Base-by-base conservation (phyloP, 2,329 filamentous ascomycete genomes). In the Colletotrichum musae region DNA sequence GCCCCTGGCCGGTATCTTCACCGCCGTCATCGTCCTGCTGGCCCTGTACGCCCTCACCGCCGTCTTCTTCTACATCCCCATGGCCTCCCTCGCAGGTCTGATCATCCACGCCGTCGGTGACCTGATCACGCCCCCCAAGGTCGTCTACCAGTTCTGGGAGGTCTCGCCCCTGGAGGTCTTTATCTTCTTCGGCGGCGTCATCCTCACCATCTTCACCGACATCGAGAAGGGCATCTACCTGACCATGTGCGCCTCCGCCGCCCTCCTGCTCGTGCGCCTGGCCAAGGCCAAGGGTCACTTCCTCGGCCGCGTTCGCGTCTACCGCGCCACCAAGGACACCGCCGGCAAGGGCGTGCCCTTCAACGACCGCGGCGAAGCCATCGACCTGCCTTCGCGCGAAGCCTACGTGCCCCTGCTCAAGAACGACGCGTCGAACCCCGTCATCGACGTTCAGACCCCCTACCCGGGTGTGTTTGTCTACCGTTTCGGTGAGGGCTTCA, bases 91-190 rank as follows among this genome's bases (percentile, higher is more conserved):
- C 6, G 86, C 92, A 0, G 93, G 89, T 26, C 88, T 96, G 73
- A 95, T 96, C 74, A 94, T 96, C 71, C 93, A 96, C 78, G 93
- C 93, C 3, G 93, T 96, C 0, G 90, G 89, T 73, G 93, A 95
- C 75, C 81, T 95, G 54, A 89, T 95, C 74, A 92, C 92, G 0
- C 89, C 91, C 1, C 93, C 93, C 1, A 91, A 91, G 73, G 91
- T 89, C 0, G 85, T 95, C 2, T 94, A 93, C 80, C 89, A 92
- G 69, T 95, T 94, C 81, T 95, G 93, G 93, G 86, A 88, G 50
- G 87, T 94, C 0, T 92, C 92, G 0, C 93, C 93, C 0, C 75
- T 94, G 0, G 93, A 95, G 75, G 88, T 92, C 0, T 69, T 92
- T 51, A 92, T 95, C 74, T 95, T 94, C 86, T 88, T 94, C 68